A percentile compares a stretch with the other conserved stretches of the same genome.
Evolutionary conservation across 768 basidiomycete genomes (phyloP).

Genomic region (Suillus paluster): DNA sequence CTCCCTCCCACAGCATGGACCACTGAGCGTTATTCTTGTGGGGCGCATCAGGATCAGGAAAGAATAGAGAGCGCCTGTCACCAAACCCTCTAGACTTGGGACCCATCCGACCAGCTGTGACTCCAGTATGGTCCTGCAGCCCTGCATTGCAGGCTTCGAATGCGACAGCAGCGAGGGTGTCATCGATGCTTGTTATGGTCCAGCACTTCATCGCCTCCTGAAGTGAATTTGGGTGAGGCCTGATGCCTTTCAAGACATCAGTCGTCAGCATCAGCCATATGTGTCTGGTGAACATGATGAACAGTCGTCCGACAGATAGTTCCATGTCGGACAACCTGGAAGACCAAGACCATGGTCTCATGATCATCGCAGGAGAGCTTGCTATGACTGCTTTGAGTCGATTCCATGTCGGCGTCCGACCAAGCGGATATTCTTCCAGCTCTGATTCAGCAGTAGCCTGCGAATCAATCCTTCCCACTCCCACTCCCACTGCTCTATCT

Average conservation of each 20-base stretch:
- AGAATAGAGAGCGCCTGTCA: neutral
- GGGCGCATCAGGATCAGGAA: no score
- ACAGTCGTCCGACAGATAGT: neutral
- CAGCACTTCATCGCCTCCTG: conserved; percentile 16
- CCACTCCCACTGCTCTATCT: no score
- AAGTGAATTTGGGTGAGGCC: neutral
- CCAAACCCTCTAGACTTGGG: conserved; percentile 7
- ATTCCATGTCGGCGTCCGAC: conserved; percentile 7
- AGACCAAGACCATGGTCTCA: no score
- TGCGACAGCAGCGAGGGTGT: neutral
- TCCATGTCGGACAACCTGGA: neutral
- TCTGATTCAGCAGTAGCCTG: no score
- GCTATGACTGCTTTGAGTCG: conserved; percentile 1
- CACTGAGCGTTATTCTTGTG: no score
- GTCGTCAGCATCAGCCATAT: neutral
- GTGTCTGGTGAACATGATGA: conserved; percentile 1
- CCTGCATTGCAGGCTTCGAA: conserved; percentile 13
- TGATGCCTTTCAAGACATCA: conserved; percentile 3
- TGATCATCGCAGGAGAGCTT: neutral
- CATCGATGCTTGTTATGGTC: conserved; percentile 10
- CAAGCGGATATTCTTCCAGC: neutral
- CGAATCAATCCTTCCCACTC: no score
- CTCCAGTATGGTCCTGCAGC: neutral
- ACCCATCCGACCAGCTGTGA: conserved; percentile 6
- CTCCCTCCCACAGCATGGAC: no score